Evolutionary conservation across 2,329 filamentous ascomycete genomes (phyloP), one percentile per base, ranked within the genome.

Genomic region (Raffaelea arxii): DNA sequence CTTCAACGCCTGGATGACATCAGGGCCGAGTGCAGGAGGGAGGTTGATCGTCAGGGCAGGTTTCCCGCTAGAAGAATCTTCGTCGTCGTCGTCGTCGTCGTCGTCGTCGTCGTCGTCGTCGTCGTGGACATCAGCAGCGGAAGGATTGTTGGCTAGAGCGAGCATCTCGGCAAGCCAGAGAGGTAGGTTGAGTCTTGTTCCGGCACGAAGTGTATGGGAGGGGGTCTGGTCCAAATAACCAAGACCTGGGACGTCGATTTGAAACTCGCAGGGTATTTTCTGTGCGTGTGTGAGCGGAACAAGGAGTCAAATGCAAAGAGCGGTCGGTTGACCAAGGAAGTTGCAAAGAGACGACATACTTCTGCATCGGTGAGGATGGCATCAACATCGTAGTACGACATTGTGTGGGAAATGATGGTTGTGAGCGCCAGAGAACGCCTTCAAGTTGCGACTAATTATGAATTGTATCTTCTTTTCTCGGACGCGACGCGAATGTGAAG

Each of bases 161-260:
- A 98, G 84, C 77, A 96, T 91, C 64, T 95, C 87, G 55, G 85
- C 89, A 12, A 98, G 80, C 92, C 92, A 98, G 54, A 97, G 75
- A 2, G 92, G 92, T 1, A 97, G 80, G 51, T 84, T 78, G 41
- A 97, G 74, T 38, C 82, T 80, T 1, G 88, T 91, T 50, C 86
- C 86, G 46, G 82, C 67, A 63, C 91, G 92, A 57, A 97, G 82
- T 61, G 85, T 66, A 25, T 74, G 67, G 3, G 65, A 62, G 22
- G 85, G 76, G 59, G 87, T 91, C 58, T 89, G 89, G 66, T 94
- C 89, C 49, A 98, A 75, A 62, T 94, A 88, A 55, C 90, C 90
- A 40, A 97, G 78, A 47, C 86, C 82, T 19, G 89, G 84, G 25
- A 95, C 82, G 49, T 91, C 85, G 59, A 96, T 78, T 60, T 95